Evolutionary conservation across 192 early-diverging fungal genomes (phyloP), one percentile per base, ranked within the genome.

Genomic region (Polychytrium aggregatum): DNA sequence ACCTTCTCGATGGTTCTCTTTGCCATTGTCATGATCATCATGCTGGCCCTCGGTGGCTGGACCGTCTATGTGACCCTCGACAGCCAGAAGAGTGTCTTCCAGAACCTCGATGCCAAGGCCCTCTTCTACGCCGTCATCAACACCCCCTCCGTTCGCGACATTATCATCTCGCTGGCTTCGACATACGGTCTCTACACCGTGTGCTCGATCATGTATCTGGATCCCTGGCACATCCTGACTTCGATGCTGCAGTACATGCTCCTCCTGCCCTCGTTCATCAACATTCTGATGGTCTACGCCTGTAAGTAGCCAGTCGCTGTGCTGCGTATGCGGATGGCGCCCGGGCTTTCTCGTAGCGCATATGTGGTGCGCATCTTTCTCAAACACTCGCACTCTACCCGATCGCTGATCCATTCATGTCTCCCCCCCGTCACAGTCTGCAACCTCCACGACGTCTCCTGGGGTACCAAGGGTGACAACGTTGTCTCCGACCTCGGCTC

Each of bases 401-500:
- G 33, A 16, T 17, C 14, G 1, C n/a, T 48, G 21, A 0, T 34
- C 1, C 2, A n/a, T n/a, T n/a, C 13, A 35, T 44, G 10, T 40
- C 22, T 45, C n/a, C 41, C 39, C 0, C 44, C 13, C 21, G 29
- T 36, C 45, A 44, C 46, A 48, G 53, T 91, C 71, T 88, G 85
- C 56, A 94, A 94, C 77, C 83, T 87, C 0, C 89, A 92, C 72
- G 91, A 92, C 57, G 87, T 94, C 46, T 85, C 86, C 1, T 97
- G 91, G 93, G 93, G 91, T 44, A 95, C 91, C 31, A 95, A 95
- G 64, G 88, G 91, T 58, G 88, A 89, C 59, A 89, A 78, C 37
- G 64, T 20, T 11, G 68, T 58, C 39, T 75, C 70, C 40, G 85
- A 85, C 51, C 77, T 91, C 13, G 89, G 87, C 37, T 71, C 75